Conservation (phyloP, 371 early-diverging fungal genomes). For the Circinella umbellata region DNA sequence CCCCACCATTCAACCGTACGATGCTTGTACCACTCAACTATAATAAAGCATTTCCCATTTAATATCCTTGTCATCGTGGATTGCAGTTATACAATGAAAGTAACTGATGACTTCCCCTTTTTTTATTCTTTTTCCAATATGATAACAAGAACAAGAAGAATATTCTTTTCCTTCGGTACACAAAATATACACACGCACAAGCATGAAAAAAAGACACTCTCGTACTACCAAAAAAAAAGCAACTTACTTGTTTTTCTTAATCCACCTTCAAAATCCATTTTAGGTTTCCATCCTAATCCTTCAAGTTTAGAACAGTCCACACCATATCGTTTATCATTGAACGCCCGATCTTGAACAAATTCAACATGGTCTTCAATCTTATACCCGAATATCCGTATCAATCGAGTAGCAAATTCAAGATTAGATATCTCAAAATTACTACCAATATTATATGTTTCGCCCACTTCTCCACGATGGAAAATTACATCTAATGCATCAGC, state of each 20-base stretch:
- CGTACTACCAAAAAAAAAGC: no score
- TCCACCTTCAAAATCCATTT: conserved; percentile 70
- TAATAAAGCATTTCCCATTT: background rate
- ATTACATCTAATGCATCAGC: conserved; percentile 78
- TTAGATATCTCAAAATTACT: conserved; percentile 79
- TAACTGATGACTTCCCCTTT: no score
- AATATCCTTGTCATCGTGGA: no score
- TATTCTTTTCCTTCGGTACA: background rate
- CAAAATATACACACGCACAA: background rate
- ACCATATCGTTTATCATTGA: conserved; percentile 84
- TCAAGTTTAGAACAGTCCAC: conserved; percentile 75
- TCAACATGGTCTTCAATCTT: conserved; percentile 56
- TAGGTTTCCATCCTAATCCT: conserved; percentile 76
- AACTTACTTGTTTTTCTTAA: conserved; percentile 73
- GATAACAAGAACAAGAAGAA: no score
- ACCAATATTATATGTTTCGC: conserved; percentile 86
- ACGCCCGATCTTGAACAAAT: conserved; percentile 80
- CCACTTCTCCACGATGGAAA: conserved; percentile 67
- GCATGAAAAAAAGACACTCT: no score
- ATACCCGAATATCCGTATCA: conserved; percentile 63
- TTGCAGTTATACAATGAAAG: no score
- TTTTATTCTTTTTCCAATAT: background rate
- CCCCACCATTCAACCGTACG: conserved; percentile 69
- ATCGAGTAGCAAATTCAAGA: conserved; percentile 65
- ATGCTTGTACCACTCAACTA: conserved; percentile 69